Evolutionary conservation across 2,329 filamentous ascomycete species (phyloP).

Genomic region (Aspergillus fumigatus): DNA sequence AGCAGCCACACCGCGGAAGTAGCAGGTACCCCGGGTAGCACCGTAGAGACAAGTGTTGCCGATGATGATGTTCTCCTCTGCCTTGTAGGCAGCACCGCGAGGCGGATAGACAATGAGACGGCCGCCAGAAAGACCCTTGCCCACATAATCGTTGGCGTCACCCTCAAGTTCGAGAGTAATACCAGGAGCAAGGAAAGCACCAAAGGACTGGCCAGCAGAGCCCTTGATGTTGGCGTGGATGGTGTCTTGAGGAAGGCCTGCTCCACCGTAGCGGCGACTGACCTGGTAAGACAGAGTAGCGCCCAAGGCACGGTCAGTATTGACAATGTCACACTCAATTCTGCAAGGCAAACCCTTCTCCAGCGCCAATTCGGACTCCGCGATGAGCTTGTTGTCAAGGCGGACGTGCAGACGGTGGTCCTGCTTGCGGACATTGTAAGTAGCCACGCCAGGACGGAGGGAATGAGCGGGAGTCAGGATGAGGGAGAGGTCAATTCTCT

Average conservation of each 20-base stretch:
- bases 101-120: slow-evolving; percentile 91
- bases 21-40: slow-evolving; percentile 83
- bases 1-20: slow-evolving; percentile 94
- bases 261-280: slow-evolving; percentile 85
- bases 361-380: slow-evolving; percentile 87
- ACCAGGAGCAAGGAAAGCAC: slow-evolving; percentile 88
- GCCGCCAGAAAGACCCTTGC: slow-evolving; percentile 91
- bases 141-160: slow-evolving; percentile 94
- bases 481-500: slow-evolving; percentile 87
- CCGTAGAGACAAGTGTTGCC: slow-evolving; percentile 95
- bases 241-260: slow-evolving; percentile 83
- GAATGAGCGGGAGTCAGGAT: slow-evolving; percentile 95
- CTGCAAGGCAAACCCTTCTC: slow-evolving; percentile 90
- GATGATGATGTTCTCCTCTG: slow-evolving; percentile 90
- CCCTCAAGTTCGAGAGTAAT: slow-evolving; percentile 93
- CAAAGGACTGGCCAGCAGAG: slow-evolving; percentile 93
- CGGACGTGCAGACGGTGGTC: slow-evolving; percentile 90
- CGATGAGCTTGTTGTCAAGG: slow-evolving; percentile 94
- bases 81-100: slow-evolving; percentile 84
- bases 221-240: slow-evolving; percentile 96
- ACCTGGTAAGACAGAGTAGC: slow-evolving; percentile 95
- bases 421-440: slow-evolving; percentile 97
- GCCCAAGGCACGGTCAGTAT: slow-evolving; percentile 90
- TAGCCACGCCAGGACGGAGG: slow-evolving; percentile 87
- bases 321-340: slow-evolving; percentile 94